A percentile compares a stretch with the other conserved stretches of the same genome.
Conservation (phyloP, 805 yeast genomes). For the Metschnikowia noctiluminum region DNA sequence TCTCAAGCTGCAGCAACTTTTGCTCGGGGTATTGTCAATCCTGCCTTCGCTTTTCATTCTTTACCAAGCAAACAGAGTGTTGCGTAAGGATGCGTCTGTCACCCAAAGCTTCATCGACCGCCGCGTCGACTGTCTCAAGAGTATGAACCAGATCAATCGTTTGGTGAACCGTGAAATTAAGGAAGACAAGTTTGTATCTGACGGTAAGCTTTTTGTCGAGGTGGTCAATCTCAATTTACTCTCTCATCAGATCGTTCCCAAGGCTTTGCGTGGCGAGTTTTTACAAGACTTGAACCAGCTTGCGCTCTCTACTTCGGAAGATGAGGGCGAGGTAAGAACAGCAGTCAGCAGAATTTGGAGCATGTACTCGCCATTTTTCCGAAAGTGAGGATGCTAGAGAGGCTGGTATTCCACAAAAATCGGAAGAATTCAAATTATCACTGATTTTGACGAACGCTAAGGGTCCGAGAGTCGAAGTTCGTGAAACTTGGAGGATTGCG, state of each 20-base stretch:
- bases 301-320: conserved; percentile 26
- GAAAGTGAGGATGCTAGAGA: no score
- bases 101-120: conserved; percentile 31
- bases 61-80: conserved; percentile 40
- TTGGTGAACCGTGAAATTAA: conserved; percentile 30
- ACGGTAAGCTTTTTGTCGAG: conserved; percentile 67
- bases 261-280: conserved; percentile 51
- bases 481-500: no score
- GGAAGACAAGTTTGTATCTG: conserved; percentile 15
- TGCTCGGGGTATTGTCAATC: conserved; percentile 89
- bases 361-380: conserved; percentile 46
- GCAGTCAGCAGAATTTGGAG: conserved; percentile 61
- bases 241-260: conserved; percentile 52
- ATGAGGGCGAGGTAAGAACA: conserved; percentile 36
- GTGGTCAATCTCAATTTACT: conserved; percentile 51
- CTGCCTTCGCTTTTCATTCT: conserved; percentile 70
- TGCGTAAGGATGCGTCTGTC: conserved; percentile 27
- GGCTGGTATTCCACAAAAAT: no score
- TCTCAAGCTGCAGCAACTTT: conserved; percentile 85
- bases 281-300: conserved; percentile 60
- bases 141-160: conserved; percentile 58
- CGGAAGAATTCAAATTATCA: no score
- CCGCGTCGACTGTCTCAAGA: conserved; percentile 34
- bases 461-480: no score
- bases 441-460: no score